Conservation (phyloP, 192 early-diverging fungal species). For the Coemansia sp. region DNA sequence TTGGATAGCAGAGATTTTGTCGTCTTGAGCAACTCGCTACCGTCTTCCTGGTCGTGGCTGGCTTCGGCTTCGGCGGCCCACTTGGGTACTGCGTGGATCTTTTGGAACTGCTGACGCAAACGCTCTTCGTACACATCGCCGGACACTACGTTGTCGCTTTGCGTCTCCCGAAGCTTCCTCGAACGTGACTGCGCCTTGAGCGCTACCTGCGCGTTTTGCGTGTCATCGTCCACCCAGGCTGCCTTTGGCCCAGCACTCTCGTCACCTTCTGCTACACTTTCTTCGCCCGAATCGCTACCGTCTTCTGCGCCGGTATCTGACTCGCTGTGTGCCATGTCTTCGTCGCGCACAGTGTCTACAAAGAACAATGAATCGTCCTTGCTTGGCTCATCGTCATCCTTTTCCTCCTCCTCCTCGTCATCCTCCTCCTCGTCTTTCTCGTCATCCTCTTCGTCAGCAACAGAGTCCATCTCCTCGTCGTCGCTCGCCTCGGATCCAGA, state of each 20-base stretch:
- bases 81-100: slow-evolving; percentile 80
- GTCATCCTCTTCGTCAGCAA: not conserved
- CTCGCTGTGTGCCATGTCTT: slow-evolving; percentile 1
- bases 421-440: slow-evolving; percentile 1
- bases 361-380: slow-evolving; percentile 34
- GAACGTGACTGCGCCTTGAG: slow-evolving; percentile 65
- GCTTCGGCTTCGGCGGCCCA: slow-evolving; percentile 66
- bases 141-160: slow-evolving; percentile 73
- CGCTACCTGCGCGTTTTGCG: slow-evolving; percentile 69
- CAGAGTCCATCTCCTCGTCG: not conserved
- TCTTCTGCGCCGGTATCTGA: not conserved
- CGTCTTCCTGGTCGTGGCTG: slow-evolving; percentile 38
- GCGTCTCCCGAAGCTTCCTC: slow-evolving; percentile 76
- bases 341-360: slow-evolving; percentile 40
- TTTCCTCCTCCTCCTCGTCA: not conserved
- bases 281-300: not conserved
- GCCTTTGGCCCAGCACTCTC: slow-evolving; percentile 32
- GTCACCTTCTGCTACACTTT: slow-evolving; percentile 36
- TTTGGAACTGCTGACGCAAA: slow-evolving; percentile 82
- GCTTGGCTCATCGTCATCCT: slow-evolving; percentile 2
- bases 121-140: slow-evolving; percentile 83
- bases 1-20: slow-evolving; percentile 27
- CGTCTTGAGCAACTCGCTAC: slow-evolving; percentile 34
- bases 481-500: not conserved
- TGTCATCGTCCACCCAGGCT: slow-evolving; percentile 85